Base-by-base conservation (phyloP, 352 stramenopile genomes). In the Pythium dissimile region DNA sequence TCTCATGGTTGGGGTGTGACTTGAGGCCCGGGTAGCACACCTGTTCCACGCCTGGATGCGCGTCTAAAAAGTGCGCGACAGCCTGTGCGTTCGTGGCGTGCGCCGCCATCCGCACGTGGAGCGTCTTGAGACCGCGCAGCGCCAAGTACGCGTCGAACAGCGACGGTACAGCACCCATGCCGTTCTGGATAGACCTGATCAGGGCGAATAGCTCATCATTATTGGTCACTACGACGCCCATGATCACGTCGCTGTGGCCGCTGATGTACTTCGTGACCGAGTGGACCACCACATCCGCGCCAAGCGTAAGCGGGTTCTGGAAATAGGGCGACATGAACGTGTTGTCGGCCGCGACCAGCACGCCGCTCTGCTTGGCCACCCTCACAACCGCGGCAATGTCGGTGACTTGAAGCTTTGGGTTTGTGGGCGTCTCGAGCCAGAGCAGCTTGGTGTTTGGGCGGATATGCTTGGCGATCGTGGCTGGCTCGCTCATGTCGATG, bases 181-280 rank as follows among this genome's bases (percentile, higher is more conserved):
- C 94, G 62, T 94, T 95, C 71, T 94, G 79, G 60, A 98, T 82
- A 63, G 98, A 97, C 60, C 92, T 92, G 51, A 97, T 79, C 72
- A 97, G 97, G 56, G 87, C 94, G 72, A 97, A 83, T 50, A 97
- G 92, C 56, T 96, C 92, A 54, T 94, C 86, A 61, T 86, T 84
- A 66, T 98, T 96, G 64, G 84, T 93, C 56, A 97, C 75, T 28
- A 97, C 86, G 18, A 95, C 89, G 41, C 94, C 94, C 53, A 94
- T 92, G 39, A 97, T 88, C 8, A 95, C 92, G 55, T 97, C 93
- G 62, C 95, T 97, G 76, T 98, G 93, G 53, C 93, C 93, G 66
- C 97, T 95, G 66, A 98, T 98, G 78, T 97, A 98, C 82, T 98
- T 98, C 71, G 94, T 98, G 62, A 97, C 81, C 57, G 83, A 97